These are phyloP conservation scores for Rhodomyrtus tomentosa DNA, from an alignment of 345 rosid genomes.

Conservation along the genomic window DNA sequence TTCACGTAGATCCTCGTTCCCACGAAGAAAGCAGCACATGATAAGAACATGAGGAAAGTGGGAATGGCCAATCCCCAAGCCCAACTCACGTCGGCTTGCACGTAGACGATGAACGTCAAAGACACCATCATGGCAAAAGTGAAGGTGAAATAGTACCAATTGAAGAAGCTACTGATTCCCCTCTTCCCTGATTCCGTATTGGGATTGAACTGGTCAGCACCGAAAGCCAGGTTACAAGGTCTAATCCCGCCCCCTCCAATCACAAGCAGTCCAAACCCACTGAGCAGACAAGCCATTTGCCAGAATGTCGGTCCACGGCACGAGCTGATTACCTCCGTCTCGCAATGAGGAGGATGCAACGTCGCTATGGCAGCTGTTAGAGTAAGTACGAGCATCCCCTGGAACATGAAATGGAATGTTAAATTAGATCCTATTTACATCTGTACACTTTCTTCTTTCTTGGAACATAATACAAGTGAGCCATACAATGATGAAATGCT, in stretches of 20 bases:
- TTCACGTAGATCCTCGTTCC: slow-evolving; percentile 29
- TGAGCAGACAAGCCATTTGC: slow-evolving; percentile 24
- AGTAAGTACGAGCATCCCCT: slow-evolving; percentile 35
- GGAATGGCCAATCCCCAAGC: slow-evolving; percentile 42
- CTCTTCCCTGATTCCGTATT: slow-evolving; percentile 25
- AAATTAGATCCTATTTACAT: neutral
- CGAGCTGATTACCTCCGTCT: neutral
- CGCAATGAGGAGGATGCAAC: slow-evolving; percentile 28
- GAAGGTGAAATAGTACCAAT: slow-evolving; percentile 44
- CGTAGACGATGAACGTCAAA: slow-evolving; percentile 29
- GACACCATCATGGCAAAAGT: slow-evolving; percentile 35
- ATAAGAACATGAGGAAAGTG: slow-evolving; percentile 27
- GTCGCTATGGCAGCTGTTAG: slow-evolving; percentile 25
- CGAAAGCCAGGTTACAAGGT: slow-evolving; percentile 45
- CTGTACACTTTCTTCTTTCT: neutral
- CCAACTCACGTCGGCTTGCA: slow-evolving; percentile 54
- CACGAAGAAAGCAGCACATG: slow-evolving; percentile 21
- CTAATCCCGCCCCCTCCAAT: slow-evolving; percentile 40
- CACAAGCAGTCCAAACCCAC: slow-evolving; percentile 18
- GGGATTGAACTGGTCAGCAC: slow-evolving; percentile 51
- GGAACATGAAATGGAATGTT: neutral
- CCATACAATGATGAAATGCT: neutral
- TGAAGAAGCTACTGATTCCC: slow-evolving; percentile 43
- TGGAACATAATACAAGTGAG: neutral
- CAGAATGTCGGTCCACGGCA: slow-evolving; percentile 15